Conservation (phyloP, 2,329 filamentous ascomycete genomes). For the Fusarium metavorans region DNA sequence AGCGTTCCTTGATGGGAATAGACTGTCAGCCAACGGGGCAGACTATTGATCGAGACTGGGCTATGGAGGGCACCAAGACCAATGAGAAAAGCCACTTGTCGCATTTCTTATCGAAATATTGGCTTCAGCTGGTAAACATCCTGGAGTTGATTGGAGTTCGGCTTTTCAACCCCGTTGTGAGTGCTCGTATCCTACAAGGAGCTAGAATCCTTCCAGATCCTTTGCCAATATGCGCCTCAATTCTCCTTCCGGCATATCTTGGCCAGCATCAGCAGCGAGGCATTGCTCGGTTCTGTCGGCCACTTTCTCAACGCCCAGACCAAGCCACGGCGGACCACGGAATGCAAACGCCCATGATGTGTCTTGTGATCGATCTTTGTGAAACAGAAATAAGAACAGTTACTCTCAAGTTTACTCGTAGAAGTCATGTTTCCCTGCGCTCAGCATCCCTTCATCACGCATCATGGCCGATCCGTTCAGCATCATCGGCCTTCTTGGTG, state of each 20-base stretch:
- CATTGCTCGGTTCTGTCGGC: background rate
- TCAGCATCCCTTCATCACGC: background rate
- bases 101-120: background rate
- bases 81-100: background rate
- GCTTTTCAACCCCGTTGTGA: background rate
- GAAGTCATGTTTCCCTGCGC: background rate
- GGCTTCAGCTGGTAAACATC: background rate
- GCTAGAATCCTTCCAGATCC: background rate
- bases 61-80: background rate
- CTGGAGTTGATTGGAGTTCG: background rate
- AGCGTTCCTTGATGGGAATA: background rate
- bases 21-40: background rate
- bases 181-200: background rate
- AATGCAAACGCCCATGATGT: background rate
- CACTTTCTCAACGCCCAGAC: background rate
- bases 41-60: background rate
- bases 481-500: background rate
- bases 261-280: background rate
- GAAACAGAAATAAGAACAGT: background rate
- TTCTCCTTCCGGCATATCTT: background rate
- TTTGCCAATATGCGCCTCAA: background rate
- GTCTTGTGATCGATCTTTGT: background rate
- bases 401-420: background rate
- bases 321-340: background rate
- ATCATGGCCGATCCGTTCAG: background rate